A percentile compares a stretch with the other conserved stretches of the same genome.
phyloP scores from a whole-genome alignment of 1,284 basidiomycete genomes.

The Neonothopanus nambi region DNA sequence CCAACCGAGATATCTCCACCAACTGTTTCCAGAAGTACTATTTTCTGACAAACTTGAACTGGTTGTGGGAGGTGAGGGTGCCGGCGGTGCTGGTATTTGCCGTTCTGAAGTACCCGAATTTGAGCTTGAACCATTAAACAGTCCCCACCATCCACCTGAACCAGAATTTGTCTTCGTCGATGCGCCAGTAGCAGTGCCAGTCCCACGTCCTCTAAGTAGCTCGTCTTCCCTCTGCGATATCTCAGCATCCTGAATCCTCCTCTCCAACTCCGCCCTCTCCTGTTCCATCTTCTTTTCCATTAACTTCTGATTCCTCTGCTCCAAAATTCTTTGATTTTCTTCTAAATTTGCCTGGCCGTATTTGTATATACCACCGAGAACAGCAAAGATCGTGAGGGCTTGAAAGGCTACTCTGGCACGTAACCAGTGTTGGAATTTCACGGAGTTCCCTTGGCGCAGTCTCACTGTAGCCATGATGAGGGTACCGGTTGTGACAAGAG shows the following conservation, averaged over 20 bases:
- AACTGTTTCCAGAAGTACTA: not conserved
- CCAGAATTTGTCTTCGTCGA: not conserved
- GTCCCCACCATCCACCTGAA: no score
- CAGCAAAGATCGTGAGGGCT: constrained; percentile 71
- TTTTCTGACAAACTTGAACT: not conserved
- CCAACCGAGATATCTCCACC: constrained; percentile 7
- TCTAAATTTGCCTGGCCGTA: constrained; percentile 26
- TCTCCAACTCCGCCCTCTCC: constrained; percentile 47
- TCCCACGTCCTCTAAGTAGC: constrained; percentile 24
- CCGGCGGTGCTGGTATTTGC: no score
- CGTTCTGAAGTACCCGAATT: no score
- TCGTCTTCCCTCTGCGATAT: constrained; percentile 41
- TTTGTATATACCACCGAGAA: constrained; percentile 62
- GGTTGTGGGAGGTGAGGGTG: not conserved
- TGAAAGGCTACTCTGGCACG: constrained; percentile 78
- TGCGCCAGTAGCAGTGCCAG: not conserved
- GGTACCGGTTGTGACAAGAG: constrained; percentile 65
- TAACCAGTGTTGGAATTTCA: constrained; percentile 77
- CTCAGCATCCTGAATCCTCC: constrained; percentile 53
- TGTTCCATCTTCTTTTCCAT: constrained; percentile 52
- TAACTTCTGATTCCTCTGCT: constrained; percentile 45
- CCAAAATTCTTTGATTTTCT: constrained; percentile 20
- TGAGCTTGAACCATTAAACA: no score
- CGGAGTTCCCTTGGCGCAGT: constrained; percentile 64
- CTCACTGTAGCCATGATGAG: constrained; percentile 67